These are phyloP conservation scores for Hypholoma fasciculare DNA, from an alignment of 768 basidiomycete species.

Conservation along the genomic window DNA sequence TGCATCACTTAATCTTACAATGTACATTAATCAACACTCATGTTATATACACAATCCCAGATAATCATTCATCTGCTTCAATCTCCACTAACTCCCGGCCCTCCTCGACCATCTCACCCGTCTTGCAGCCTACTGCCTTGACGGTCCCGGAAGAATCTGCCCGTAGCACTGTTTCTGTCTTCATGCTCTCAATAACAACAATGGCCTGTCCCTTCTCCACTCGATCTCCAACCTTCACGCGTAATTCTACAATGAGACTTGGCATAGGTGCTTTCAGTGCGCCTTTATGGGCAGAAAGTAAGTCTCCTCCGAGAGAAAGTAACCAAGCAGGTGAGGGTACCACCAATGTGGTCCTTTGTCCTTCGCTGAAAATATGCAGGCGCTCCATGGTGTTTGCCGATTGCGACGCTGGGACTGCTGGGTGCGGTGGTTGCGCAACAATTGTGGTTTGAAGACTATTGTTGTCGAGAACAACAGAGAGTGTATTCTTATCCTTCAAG, in stretches of 20 bases:
- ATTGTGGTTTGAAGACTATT: slow-evolving; percentile 62
- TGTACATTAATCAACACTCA: slow-evolving; percentile 3
- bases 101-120: slow-evolving; percentile 92
- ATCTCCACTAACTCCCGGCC: slow-evolving; percentile 77
- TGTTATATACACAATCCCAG: background rate
- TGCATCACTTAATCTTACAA: too few species aligned
- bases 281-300: slow-evolving; percentile 52
- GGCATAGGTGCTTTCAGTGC: slow-evolving; percentile 87
- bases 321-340: slow-evolving; percentile 75
- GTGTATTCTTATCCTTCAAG: slow-evolving; percentile 51
- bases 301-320: slow-evolving; percentile 61
- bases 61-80: slow-evolving; percentile 35
- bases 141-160: slow-evolving; percentile 71
- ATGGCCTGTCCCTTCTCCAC: slow-evolving; percentile 82
- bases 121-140: slow-evolving; percentile 68
- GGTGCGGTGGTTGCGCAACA: slow-evolving; percentile 65
- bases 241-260: slow-evolving; percentile 89
- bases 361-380: slow-evolving; percentile 71
- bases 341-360: slow-evolving; percentile 63
- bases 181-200: slow-evolving; percentile 94
- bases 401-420: slow-evolving; percentile 52
- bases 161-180: slow-evolving; percentile 90
- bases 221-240: slow-evolving; percentile 71
- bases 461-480: slow-evolving; percentile 54
- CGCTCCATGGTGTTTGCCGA: slow-evolving; percentile 65